These are phyloP conservation scores for Colletotrichum sp. DNA, from an alignment of 2,329 filamentous ascomycete genomes.

Conservation along the genomic window DNA sequence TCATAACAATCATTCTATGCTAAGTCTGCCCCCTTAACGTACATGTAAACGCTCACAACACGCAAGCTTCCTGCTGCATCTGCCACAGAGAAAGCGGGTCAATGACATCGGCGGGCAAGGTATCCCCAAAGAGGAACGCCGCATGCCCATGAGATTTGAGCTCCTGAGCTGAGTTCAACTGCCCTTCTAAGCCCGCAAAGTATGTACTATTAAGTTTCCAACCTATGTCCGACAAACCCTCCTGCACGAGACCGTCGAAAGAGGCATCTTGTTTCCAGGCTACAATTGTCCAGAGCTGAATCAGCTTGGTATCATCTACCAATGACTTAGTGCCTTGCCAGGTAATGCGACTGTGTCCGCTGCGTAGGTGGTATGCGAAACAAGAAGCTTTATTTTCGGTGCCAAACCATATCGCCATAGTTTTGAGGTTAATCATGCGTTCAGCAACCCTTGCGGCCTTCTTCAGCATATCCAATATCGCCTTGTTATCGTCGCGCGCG, in stretches of 20 bases:
- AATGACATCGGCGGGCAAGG: not conserved
- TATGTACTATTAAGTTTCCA: not conserved
- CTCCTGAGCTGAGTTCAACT: not conserved
- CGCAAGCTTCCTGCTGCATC: not conserved
- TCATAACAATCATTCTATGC: not conserved
- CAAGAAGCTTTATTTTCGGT: not conserved
- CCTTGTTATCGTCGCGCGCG: accelerated
- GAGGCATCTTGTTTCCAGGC: not conserved
- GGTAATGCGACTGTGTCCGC: not conserved
- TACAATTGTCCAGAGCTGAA: not conserved
- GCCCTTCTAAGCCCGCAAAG: not conserved
- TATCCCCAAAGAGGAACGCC: not conserved
- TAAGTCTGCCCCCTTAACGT: not conserved
- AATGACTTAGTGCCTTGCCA: not conserved
- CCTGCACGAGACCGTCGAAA: not conserved
- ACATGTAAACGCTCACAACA: not conserved
- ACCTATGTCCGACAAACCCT: not conserved
- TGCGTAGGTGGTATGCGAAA: not conserved
- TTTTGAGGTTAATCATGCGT: not conserved
- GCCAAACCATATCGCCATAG: not conserved
- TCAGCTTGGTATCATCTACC: not conserved
- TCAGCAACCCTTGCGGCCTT: not conserved
- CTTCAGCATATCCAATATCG: not conserved
- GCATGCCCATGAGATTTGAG: not conserved
- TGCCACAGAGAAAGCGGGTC: not conserved